Base-by-base conservation (phyloP, 257 asterid genomes). In the Echites panduratus region DNA sequence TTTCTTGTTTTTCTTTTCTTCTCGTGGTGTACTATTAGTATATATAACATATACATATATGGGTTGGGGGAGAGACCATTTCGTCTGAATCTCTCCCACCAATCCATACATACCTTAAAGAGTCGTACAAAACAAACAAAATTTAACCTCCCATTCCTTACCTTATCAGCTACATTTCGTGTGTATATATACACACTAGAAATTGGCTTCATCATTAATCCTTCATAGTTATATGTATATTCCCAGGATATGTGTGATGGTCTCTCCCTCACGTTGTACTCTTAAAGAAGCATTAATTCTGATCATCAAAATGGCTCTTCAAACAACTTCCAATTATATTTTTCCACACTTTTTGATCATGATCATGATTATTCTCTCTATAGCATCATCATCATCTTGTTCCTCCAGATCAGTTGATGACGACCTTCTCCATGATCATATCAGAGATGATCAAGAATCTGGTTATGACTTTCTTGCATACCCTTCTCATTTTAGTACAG, bases 61-160 rank as follows among this genome's bases (percentile, higher is more conserved):
- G 22, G 29, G 61, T 0, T 3, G 19, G 54, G 57, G 22, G 0
- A 9, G 24, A 43, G 45, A 77, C 45, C 43, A 19, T 81, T 73
- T 50, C 82, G 79, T 77, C 66, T 64, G 11, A 77, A 50, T 43
- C 45, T 74, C 68, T 61, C 71, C 41, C 77, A 77, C 69, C 58
- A 49, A 8, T 41, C 79, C 79, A 77, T 75, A 67, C 79, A 77
- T 75, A 67, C 73, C 75, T 49, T 9, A n/a, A 45, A 81, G 73
- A 66, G 64, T 54, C 82, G 70, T 75, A 43, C 5, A 58, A 53
- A 68, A 69, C 64, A 66, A 68, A 32, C 38, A 32, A 32, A 68
- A 63, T 66, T 65, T 38, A 75, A 47, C 3, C 57, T 32, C 38
- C 59, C 75, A 41, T 47, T 7, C 74, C 61, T 13, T 40, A 19